Evolutionary conservation across 768 basidiomycete genomes (phyloP).

Genomic region (Podaxis mareebaensis): DNA sequence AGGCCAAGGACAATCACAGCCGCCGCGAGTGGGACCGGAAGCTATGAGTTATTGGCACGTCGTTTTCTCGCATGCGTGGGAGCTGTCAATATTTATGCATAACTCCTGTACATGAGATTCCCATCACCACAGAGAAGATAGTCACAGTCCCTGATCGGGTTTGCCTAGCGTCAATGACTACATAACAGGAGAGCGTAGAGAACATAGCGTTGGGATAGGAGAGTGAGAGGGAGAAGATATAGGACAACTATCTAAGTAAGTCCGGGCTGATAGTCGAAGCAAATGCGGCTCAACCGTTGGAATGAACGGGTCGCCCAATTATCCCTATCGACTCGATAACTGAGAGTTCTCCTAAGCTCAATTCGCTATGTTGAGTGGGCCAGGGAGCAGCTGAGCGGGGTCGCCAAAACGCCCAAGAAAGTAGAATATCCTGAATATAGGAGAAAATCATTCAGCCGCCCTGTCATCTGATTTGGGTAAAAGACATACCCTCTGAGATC

Average conservation of each 20-base stretch:
- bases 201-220: too few species aligned
- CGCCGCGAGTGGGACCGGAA: too few species aligned
- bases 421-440: slow-evolving; percentile 7
- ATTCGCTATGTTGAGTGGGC: not conserved
- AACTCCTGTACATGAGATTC: too few species aligned
- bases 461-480: not conserved
- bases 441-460: not conserved
- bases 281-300: not conserved
- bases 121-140: too few species aligned
- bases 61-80: too few species aligned
- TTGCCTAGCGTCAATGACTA: too few species aligned
- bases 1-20: too few species aligned
- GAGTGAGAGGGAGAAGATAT: too few species aligned
- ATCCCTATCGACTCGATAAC: not conserved
- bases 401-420: slow-evolving; percentile 10
- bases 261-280: not conserved
- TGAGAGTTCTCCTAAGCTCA: not conserved
- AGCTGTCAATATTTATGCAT: too few species aligned
- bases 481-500: slow-evolving; percentile 8
- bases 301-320: not conserved
- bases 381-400: not conserved
- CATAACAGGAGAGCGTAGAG: too few species aligned
- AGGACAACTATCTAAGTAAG: not conserved
- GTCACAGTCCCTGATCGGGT: too few species aligned
- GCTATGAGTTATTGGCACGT: too few species aligned